Conservation (phyloP, 2,329 filamentous ascomycete genomes). For the Colletotrichum tropicicola region DNA sequence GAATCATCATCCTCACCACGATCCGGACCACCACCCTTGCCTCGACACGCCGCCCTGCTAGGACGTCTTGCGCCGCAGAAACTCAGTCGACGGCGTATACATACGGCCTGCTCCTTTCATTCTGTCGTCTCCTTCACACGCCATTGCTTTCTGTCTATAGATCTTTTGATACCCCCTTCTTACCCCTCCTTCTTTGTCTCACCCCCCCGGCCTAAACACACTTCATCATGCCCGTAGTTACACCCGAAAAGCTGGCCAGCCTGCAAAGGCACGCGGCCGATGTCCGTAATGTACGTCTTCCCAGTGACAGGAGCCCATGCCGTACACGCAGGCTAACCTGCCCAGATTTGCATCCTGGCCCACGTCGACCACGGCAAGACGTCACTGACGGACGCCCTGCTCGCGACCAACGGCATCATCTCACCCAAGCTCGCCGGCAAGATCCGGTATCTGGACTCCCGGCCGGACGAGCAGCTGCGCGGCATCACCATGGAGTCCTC, state of each 20-base stretch:
- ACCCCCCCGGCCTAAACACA: neutral
- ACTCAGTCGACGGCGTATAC: no score
- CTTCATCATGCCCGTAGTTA: conserved; percentile 84
- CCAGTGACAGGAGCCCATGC: conserved; percentile 30
- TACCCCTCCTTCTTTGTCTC: conserved; percentile 17
- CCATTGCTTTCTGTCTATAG: conserved; percentile 23
- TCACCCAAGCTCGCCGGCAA: conserved; percentile 97
- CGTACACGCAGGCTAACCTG: conserved; percentile 28
- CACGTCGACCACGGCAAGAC: conserved; percentile 99
- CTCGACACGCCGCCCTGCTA: neutral
- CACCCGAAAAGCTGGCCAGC: conserved; percentile 86
- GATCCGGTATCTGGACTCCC: conserved; percentile 95
- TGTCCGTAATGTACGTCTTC: conserved; percentile 80
- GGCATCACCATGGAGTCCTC: conserved; percentile 99
- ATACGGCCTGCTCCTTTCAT: neutral
- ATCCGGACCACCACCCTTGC: neutral
- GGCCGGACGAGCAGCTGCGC: conserved; percentile 93
- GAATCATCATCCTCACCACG: conserved; percentile 9
- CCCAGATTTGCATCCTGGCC: conserved; percentile 90
- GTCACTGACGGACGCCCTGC: conserved; percentile 92
- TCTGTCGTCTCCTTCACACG: neutral
- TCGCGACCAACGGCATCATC: conserved; percentile 99
- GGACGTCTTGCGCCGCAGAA: neutral
- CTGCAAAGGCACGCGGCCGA: conserved; percentile 89
- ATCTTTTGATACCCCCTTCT: conserved; percentile 19